Conservation (phyloP, 2,329 filamentous ascomycete species). For the Colletotrichum zoysiae region DNA sequence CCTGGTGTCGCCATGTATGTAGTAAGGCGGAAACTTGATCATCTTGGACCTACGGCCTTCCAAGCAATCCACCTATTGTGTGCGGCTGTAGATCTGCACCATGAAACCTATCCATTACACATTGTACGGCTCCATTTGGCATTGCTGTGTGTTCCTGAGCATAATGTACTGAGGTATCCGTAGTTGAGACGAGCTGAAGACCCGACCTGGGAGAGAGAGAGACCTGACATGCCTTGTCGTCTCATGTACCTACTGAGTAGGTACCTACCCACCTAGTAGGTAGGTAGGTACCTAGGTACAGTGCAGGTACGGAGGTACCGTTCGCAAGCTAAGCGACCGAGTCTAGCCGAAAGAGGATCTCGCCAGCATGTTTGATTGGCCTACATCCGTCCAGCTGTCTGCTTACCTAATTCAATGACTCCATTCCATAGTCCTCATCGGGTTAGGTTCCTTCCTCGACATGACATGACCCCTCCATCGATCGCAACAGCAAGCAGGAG, state of each 20-base stretch:
- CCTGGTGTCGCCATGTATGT: too few relatives aligned
- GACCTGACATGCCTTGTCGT: background rate
- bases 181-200: slow-evolving; percentile 6
- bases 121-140: too few relatives aligned
- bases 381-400: background rate
- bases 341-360: background rate
- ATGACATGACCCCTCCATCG: slow-evolving; percentile 18
- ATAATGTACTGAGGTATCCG: background rate
- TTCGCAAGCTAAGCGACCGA: rapidly evolving
- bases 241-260: slow-evolving; percentile 21
- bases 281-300: too few relatives aligned
- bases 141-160: background rate
- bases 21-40: background rate
- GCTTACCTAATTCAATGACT: background rate
- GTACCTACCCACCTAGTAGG: too few relatives aligned
- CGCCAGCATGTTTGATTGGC: background rate
- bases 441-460: too few relatives aligned
- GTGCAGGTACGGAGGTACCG: too few relatives aligned
- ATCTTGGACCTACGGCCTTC: background rate
- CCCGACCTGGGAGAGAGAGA: background rate
- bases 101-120: background rate
- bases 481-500: background rate
- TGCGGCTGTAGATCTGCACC: too few relatives aligned
- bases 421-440: background rate
- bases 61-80: background rate